Evolutionary conservation across 257 asterid species (phyloP).

Genomic region (Lycium barbarum): DNA sequence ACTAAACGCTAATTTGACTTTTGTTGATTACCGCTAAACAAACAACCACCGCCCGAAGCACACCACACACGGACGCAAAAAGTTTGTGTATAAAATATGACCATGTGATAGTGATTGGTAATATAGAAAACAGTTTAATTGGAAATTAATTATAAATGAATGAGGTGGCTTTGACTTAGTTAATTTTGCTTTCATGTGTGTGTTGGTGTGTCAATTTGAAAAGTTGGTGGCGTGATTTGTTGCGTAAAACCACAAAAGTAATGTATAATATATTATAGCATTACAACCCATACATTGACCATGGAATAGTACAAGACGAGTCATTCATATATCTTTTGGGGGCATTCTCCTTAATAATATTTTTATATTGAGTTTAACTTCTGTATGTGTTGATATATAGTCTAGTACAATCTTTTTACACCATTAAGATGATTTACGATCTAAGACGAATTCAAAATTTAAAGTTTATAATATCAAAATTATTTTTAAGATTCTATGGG

Average conservation of each 20-base stretch:
- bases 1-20: neutral
- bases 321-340: too few relatives aligned
- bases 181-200: neutral
- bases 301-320: neutral
- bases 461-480: too few relatives aligned
- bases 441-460: too few relatives aligned
- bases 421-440: too few relatives aligned
- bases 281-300: conserved; percentile 9
- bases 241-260: neutral
- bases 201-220: conserved; percentile 18
- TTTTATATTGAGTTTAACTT: too few relatives aligned
- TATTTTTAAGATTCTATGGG: too few relatives aligned
- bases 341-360: too few relatives aligned
- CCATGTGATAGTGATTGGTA: neutral
- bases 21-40: neutral
- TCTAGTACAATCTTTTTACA: too few relatives aligned
- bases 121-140: neutral
- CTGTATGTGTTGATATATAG: too few relatives aligned
- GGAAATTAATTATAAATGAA: neutral
- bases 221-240: conserved; percentile 21
- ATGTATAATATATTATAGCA: neutral
- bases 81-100: neutral
- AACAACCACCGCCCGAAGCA: conserved; percentile 14
- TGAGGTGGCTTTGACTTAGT: neutral
- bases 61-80: neutral